Percentiles rank a stretch among this genome's conserved stretches.
Conservation (phyloP, 2,329 filamentous ascomycete species). For the Aspergillus arachidicola region DNA sequence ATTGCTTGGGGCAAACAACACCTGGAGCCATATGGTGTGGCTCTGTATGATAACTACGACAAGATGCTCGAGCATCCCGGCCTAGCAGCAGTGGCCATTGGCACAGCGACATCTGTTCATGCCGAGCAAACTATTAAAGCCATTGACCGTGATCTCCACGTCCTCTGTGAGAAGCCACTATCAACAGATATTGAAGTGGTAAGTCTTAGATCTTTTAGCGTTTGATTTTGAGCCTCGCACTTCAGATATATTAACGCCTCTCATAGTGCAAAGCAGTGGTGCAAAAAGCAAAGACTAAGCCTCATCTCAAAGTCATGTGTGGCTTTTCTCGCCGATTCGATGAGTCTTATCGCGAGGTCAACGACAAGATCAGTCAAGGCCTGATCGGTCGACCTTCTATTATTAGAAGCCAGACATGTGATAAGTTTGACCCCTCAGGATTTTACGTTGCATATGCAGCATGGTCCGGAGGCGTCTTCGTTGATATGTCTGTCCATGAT, state of each 20-base stretch:
- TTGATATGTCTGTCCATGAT: slow-evolving; percentile 70
- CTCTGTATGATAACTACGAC: slow-evolving; percentile 55
- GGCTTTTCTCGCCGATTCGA: slow-evolving; percentile 70
- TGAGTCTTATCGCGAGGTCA: slow-evolving; percentile 63
- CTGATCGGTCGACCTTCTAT: slow-evolving; percentile 62
- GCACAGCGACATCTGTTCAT: slow-evolving; percentile 57
- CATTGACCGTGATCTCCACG: slow-evolving; percentile 55
- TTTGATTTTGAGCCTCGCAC: too few species aligned
- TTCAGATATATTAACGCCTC: not conserved
- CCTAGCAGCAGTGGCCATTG: slow-evolving; percentile 57
- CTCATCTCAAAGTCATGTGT: slow-evolving; percentile 66
- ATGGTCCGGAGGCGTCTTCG: slow-evolving; percentile 67
- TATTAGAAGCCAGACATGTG: slow-evolving; percentile 66
- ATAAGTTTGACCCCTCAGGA: slow-evolving; percentile 64
- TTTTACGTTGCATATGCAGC: slow-evolving; percentile 69
- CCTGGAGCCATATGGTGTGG: slow-evolving; percentile 54
- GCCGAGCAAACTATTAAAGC: slow-evolving; percentile 59
- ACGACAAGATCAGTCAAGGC: slow-evolving; percentile 54
- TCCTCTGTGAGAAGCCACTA: slow-evolving; percentile 57
- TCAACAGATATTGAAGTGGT: slow-evolving; percentile 61
- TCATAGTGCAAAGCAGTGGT: slow-evolving; percentile 60
- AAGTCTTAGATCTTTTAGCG: slow-evolving; percentile 23
- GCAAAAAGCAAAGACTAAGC: slow-evolving; percentile 55
- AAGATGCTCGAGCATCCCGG: slow-evolving; percentile 57
- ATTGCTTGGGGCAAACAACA: slow-evolving; percentile 52